Conservation (phyloP, 1,139 yeast genomes). For the Arxiozyma telluris region DNA sequence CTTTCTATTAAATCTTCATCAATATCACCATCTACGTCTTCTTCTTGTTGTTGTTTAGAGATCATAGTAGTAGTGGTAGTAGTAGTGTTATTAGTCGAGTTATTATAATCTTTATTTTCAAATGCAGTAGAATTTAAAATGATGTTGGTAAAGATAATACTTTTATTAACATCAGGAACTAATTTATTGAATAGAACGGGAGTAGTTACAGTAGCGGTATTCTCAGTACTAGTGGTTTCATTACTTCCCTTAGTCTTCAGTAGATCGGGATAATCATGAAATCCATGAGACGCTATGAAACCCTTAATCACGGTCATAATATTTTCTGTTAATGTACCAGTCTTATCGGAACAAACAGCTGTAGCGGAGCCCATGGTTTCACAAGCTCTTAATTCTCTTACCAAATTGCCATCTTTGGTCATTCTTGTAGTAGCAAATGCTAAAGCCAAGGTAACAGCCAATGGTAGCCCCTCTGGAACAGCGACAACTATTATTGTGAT, state of each 20-base stretch:
- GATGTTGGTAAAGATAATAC: slow-evolving; percentile 50
- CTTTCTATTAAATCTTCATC: slow-evolving; percentile 18
- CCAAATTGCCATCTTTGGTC: slow-evolving; percentile 94
- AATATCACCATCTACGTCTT: neutral
- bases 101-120: slow-evolving; percentile 40
- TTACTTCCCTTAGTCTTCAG: neutral
- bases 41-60: neutral
- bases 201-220: neutral
- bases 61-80: neutral
- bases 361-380: slow-evolving; percentile 99
- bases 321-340: slow-evolving; percentile 93
- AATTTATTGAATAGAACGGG: neutral
- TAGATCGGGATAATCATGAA: slow-evolving; percentile 21
- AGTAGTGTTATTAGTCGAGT: slow-evolving; percentile 10
- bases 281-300: slow-evolving; percentile 41
- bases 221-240: too few relatives aligned
- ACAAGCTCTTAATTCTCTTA: slow-evolving; percentile 87
- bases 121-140: slow-evolving; percentile 83
- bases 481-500: slow-evolving; percentile 94
- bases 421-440: slow-evolving; percentile 97
- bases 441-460: slow-evolving; percentile 90
- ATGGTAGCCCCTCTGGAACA: slow-evolving; percentile 94
- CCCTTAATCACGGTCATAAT: slow-evolving; percentile 84
- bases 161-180: slow-evolving; percentile 29
- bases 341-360: slow-evolving; percentile 91